Evolutionary conservation across 306 rosid species (phyloP).

Genomic region (Herpetospermum pedunculosum): DNA sequence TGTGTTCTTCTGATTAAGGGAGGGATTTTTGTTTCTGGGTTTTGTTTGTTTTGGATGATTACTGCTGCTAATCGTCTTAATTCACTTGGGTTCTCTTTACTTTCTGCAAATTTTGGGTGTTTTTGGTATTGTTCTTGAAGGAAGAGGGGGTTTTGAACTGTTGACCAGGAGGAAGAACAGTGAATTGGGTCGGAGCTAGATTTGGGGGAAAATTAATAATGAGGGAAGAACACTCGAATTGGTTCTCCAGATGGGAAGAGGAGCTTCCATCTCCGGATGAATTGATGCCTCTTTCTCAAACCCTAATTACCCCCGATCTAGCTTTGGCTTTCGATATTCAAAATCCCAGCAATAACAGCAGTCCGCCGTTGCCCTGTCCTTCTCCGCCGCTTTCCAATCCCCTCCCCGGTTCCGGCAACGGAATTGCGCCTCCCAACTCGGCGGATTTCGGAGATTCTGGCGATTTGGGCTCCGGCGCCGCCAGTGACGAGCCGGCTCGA

Average conservation of each 20-base stretch:
- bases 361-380: constrained; percentile 17
- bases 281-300: constrained; percentile 81
- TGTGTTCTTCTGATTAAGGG: neutral
- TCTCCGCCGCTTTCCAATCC: constrained; percentile 19
- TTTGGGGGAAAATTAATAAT: constrained; percentile 30
- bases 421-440: constrained; percentile 44
- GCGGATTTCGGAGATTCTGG: constrained; percentile 75
- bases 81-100: neutral
- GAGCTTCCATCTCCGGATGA: constrained; percentile 72
- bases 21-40: neutral
- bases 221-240: constrained; percentile 88
- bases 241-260: constrained; percentile 88
- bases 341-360: constrained; percentile 22
- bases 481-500: constrained; percentile 80
- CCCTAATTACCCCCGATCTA: constrained; percentile 95
- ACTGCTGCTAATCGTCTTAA: neutral
- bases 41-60: neutral
- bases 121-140: neutral
- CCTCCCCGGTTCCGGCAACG: constrained; percentile 22
- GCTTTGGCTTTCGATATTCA: constrained; percentile 83
- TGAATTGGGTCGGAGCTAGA: constrained; percentile 13
- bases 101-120: neutral
- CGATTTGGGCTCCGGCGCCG: constrained; percentile 73
- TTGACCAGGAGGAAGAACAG: constrained; percentile 3
- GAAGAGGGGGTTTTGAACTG: no score